Evolutionary conservation across 192 early-diverging fungal species (phyloP).

Genomic region (Backusella westeae): DNA sequence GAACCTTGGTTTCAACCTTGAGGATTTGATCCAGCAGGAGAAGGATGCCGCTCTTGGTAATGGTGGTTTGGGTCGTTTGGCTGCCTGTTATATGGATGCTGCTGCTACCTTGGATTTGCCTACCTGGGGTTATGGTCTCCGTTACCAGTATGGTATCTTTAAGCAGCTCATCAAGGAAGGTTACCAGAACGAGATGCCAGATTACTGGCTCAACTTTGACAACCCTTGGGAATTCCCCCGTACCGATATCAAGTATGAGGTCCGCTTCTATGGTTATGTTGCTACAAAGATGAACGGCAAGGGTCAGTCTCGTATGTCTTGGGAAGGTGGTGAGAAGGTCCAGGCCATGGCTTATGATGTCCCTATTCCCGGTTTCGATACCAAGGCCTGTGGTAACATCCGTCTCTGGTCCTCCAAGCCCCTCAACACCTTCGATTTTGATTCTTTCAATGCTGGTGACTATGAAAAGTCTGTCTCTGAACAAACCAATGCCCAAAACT

Average conservation of each 20-base stretch:
- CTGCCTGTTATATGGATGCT: slow-evolving; percentile 98
- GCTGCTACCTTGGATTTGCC: slow-evolving; percentile 92
- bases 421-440: slow-evolving; percentile 82
- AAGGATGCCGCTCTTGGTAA: slow-evolving; percentile 96
- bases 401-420: slow-evolving; percentile 97
- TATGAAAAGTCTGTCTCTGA: slow-evolving; percentile 91
- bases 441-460: slow-evolving; percentile 85
- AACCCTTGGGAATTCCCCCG: slow-evolving; percentile 98
- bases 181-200: slow-evolving; percentile 91
- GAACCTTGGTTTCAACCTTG: slow-evolving; percentile 87
- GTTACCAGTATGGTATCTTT: slow-evolving; percentile 99
- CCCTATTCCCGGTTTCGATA: slow-evolving; percentile 87
- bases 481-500: slow-evolving; percentile 90
- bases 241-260: slow-evolving; percentile 85
- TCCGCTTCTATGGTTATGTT: slow-evolving; percentile 89
- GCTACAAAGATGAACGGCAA: slow-evolving; percentile 66
- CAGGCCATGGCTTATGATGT: slow-evolving; percentile 96
- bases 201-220: slow-evolving; percentile 96
- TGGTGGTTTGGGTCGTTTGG: slow-evolving; percentile 94
- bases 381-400: slow-evolving; percentile 96
- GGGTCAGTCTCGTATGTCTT: slow-evolving; percentile 64
- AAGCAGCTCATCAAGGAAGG: slow-evolving; percentile 96
- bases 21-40: slow-evolving; percentile 93
- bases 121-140: slow-evolving; percentile 96
- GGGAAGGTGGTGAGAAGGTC: slow-evolving; percentile 86